Percentiles rank a stretch among this genome's conserved stretches.
phyloP scores from a whole-genome alignment of 2,329 filamentous ascomycete species.

The Calonectria honghensis region DNA sequence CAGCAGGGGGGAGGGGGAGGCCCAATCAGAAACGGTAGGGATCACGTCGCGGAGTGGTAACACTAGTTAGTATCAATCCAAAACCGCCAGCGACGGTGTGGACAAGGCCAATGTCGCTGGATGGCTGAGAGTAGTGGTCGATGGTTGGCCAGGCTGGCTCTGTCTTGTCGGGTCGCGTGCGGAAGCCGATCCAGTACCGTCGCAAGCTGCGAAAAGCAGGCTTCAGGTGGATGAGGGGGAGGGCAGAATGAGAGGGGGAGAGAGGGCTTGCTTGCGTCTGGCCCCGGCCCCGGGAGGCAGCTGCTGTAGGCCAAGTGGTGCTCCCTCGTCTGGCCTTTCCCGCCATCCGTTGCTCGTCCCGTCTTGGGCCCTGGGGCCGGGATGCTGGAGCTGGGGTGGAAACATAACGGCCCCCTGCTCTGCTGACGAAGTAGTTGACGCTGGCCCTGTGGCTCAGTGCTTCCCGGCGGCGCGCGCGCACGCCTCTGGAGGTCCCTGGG shows the following conservation, averaged over 20 bases:
- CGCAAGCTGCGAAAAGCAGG: constrained; percentile 43
- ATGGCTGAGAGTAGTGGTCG: constrained; percentile 49
- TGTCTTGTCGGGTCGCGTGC: constrained; percentile 49
- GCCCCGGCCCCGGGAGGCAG: constrained; percentile 15
- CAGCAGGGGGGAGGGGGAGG: constrained; percentile 23
- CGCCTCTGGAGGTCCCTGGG: constrained; percentile 7
- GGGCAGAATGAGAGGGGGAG: constrained; percentile 33
- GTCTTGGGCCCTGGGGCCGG: constrained; percentile 28
- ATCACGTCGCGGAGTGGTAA: constrained; percentile 47
- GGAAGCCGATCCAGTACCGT: constrained; percentile 40
- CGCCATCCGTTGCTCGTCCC: constrained; percentile 30
- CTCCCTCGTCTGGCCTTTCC: constrained; percentile 2
- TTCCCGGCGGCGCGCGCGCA: not conserved
- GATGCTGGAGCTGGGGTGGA: constrained; percentile 11
- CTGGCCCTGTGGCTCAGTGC: constrained; percentile 32
- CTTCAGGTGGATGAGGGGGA: constrained; percentile 52
- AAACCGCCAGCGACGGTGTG: constrained; percentile 55
- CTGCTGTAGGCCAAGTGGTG: constrained; percentile 6
- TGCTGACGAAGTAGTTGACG: constrained; percentile 32
- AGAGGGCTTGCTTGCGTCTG: constrained; percentile 1
- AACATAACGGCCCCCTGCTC: constrained; percentile 11
- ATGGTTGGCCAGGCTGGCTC: constrained; percentile 48
- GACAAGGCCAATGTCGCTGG: constrained; percentile 47
- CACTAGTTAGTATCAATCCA: constrained; percentile 53
- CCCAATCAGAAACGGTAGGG: constrained; percentile 51